Evolutionary conservation across 140 eudicot species (phyloP).

Genomic region (Senecio squalidus): DNA sequence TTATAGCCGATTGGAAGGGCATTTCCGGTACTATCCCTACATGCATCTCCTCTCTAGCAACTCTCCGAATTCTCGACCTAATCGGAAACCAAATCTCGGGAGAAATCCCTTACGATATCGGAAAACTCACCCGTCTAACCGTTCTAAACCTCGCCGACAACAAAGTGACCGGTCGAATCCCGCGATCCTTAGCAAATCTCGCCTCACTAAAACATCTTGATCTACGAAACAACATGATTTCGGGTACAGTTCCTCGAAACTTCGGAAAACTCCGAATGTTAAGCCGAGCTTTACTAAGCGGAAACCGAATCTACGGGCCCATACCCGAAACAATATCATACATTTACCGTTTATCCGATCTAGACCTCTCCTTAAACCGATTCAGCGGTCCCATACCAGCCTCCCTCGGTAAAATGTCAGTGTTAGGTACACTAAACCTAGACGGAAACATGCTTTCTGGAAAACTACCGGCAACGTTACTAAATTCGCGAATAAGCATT

Average conservation of each 20-base stretch:
- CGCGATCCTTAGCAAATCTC: conserved; percentile 51
- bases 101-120: conserved; percentile 55
- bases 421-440: conserved; percentile 60
- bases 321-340: conserved; percentile 51
- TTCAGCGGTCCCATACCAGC: conserved; percentile 69
- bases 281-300: conserved; percentile 63
- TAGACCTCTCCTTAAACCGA: conserved; percentile 58
- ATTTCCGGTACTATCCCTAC: conserved; percentile 72
- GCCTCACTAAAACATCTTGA: conserved; percentile 68
- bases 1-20: conserved; percentile 90
- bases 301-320: conserved; percentile 50
- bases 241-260: conserved; percentile 53
- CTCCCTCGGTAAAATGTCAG: conserved; percentile 66
- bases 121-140: conserved; percentile 51
- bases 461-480: conserved; percentile 44
- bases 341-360: conserved; percentile 60
- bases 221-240: conserved; percentile 50
- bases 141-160: conserved; percentile 84
- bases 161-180: conserved; percentile 53
- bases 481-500: conserved; percentile 51
- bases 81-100: conserved; percentile 81
- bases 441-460: conserved; percentile 70
- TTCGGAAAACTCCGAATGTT: conserved; percentile 75
- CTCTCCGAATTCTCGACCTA: conserved; percentile 61
- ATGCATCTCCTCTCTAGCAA: conserved; percentile 46